Evolutionary conservation across 2,329 filamentous ascomycete species (phyloP).

Genomic region (Epichloe sibirici): DNA sequence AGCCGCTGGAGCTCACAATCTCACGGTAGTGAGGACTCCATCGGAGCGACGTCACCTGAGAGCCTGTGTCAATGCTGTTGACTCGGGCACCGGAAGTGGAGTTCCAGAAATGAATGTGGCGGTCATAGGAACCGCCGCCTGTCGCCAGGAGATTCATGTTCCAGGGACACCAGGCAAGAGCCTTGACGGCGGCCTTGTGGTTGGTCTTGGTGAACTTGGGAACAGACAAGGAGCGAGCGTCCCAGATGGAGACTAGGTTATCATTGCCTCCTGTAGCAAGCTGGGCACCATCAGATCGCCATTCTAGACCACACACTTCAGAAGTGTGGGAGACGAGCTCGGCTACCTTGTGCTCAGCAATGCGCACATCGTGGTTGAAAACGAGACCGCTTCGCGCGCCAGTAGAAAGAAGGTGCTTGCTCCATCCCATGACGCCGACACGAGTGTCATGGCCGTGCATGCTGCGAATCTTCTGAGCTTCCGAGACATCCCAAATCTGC

Average conservation of each 20-base stretch:
- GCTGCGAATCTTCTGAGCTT: constrained; percentile 88
- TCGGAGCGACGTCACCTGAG: constrained; percentile 88
- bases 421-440: constrained; percentile 98
- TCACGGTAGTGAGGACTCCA: constrained; percentile 98
- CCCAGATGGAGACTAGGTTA: constrained; percentile 98
- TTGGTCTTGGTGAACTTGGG: constrained; percentile 99
- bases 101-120: constrained; percentile 99
- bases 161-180: constrained; percentile 97
- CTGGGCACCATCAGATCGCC: constrained; percentile 92
- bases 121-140: constrained; percentile 90
- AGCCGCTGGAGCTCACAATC: constrained; percentile 93
- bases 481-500: constrained; percentile 98
- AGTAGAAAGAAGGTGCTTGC: constrained; percentile 93
- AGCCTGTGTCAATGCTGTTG: constrained; percentile 98
- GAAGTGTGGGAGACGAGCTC: constrained; percentile 96
- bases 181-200: constrained; percentile 97
- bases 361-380: constrained; percentile 96
- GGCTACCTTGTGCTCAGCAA: constrained; percentile 95
- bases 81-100: constrained; percentile 92
- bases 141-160: constrained; percentile 94
- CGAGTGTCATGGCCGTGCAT: constrained; percentile 97
- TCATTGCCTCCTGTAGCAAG: constrained; percentile 96
- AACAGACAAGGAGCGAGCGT: constrained; percentile 80
- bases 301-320: constrained; percentile 95
- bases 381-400: constrained; percentile 90